Conservation (phyloP, 768 basidiomycete genomes). For the Pleurotus eryngii region DNA sequence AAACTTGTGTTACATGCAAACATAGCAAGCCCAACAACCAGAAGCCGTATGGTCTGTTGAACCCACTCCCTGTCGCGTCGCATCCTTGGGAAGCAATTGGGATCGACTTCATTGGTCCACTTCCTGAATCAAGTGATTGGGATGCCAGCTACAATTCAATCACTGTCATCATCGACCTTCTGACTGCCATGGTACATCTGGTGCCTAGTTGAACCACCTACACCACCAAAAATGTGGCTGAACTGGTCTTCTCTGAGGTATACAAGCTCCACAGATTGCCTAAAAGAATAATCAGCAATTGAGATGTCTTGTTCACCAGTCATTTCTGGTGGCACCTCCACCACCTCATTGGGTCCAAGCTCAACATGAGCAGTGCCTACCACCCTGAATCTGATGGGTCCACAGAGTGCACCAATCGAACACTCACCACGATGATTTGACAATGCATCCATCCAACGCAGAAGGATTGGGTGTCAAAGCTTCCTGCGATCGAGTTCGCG, state of each 20-base stretch:
- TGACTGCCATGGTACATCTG: conserved; percentile 11
- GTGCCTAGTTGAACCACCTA: not conserved
- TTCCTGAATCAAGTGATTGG: no score
- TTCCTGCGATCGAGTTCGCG: conserved; percentile 13
- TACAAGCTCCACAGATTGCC: conserved; percentile 31
- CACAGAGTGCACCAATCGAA: conserved; percentile 20
- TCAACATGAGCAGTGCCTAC: conserved; percentile 26
- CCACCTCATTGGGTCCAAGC: conserved; percentile 14
- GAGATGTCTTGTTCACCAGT: conserved; percentile 10
- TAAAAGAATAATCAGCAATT: conserved; percentile 3
- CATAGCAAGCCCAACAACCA: no score
- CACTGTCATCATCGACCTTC: conserved; percentile 15
- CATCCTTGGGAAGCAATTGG: no score
- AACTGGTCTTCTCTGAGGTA: not conserved
- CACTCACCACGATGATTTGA: conserved; percentile 25
- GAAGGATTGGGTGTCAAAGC: conserved; percentile 23
- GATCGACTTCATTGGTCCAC: no score
- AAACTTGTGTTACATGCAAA: no score
- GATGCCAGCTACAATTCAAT: conserved; percentile 8
- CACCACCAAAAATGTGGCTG: conserved; percentile 14
- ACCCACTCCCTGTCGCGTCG: no score
- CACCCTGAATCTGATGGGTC: not conserved
- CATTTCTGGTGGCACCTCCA: conserved; percentile 11
- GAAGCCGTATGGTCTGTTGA: no score
- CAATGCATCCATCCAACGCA: conserved; percentile 19